Evolutionary conservation across 169 alveolate genomes (phyloP), one percentile per base, ranked within the genome.

Genomic region (Plasmodium malariae): DNA sequence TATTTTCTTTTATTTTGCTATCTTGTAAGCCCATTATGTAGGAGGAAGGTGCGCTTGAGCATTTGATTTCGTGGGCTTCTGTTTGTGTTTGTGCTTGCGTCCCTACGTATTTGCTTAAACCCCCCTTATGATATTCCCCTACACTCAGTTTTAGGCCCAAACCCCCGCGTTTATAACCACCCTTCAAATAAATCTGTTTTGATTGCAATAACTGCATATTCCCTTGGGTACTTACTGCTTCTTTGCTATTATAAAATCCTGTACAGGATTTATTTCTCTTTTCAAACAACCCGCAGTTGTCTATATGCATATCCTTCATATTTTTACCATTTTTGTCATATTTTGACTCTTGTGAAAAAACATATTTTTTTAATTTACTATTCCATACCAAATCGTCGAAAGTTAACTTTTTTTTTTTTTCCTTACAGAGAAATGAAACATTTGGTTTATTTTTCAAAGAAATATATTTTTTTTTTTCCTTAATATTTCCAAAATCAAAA

Each of bases 371-470:
- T 48, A 87, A 34, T 7, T 68, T 55, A 57, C 36, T 71, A 40
- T 76, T 37, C 88, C 89, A 87, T 36, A 40, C 55, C 5, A 49
- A 87, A 67, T 87, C 92, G 21, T 87, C 89, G 48, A 49, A 72
- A 34, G 45, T 68, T 34, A 24, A 24, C 45, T 55, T 74, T 21
- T 26, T 55, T 48, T 74, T 74, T 63, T 48, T 62, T 67, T 45
- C 45, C 57, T 32, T 30, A 70, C 40, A 12, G 9, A 17, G 7
- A 60, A 7, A 48, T 19, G 49, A 48, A 51, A 17, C 49, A 6
- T 17, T 55, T 48, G 19, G 68, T 34, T 24, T 17, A 19, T 9
- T 36, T 37, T 40, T 21, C 1, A 54, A 54, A 19, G 28, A 17
- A 51, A 43, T 30, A 11, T 17, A 68, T 54, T 21, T 34, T 45